Evolutionary conservation across 768 basidiomycete genomes (phyloP).

Genomic region (Russula griseocarnosa): DNA sequence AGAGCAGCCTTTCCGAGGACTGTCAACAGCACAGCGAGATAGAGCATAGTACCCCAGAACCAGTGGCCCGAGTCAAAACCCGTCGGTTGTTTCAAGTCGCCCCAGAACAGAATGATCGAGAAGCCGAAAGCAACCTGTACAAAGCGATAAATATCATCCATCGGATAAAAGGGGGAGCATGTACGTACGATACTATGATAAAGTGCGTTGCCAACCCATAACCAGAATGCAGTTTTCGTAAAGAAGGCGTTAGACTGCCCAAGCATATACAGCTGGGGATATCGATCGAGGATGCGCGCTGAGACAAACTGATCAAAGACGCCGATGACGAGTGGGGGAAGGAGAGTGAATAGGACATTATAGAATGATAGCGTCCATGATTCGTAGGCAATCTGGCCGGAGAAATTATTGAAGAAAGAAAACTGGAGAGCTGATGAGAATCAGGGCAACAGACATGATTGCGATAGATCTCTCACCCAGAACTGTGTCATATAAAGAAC

Average conservation of each 20-base stretch:
- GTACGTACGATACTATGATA: slow-evolving; percentile 79
- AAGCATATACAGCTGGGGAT: slow-evolving; percentile 92
- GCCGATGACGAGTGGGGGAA: slow-evolving; percentile 96
- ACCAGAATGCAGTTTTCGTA: slow-evolving; percentile 85
- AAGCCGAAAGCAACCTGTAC: slow-evolving; percentile 79
- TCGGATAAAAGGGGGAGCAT: background rate
- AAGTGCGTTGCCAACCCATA: slow-evolving; percentile 85
- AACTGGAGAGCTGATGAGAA: slow-evolving; percentile 49
- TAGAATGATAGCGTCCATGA: slow-evolving; percentile 98
- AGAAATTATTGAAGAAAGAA: slow-evolving; percentile 99
- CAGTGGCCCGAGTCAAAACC: slow-evolving; percentile 91
- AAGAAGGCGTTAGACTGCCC: slow-evolving; percentile 96
- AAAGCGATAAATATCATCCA: slow-evolving; percentile 2
- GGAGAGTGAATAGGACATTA: slow-evolving; percentile 92
- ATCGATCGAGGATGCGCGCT: slow-evolving; percentile 91
- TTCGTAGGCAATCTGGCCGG: slow-evolving; percentile 96
- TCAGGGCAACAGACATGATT: slow-evolving; percentile 21
- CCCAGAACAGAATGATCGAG: slow-evolving; percentile 89
- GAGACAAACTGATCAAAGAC: slow-evolving; percentile 99
- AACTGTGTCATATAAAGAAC: slow-evolving; percentile 98
- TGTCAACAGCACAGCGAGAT: slow-evolving; percentile 87
- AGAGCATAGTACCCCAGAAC: slow-evolving; percentile 98
- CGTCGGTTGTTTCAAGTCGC: slow-evolving; percentile 74
- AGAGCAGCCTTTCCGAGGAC: slow-evolving; percentile 96
- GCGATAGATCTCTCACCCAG: slow-evolving; percentile 58